A percentile compares a stretch with the other conserved stretches of the same genome.
Evolutionary conservation across 2,329 filamentous ascomycete species (phyloP).

Genomic region (Talaromyces sp.): DNA sequence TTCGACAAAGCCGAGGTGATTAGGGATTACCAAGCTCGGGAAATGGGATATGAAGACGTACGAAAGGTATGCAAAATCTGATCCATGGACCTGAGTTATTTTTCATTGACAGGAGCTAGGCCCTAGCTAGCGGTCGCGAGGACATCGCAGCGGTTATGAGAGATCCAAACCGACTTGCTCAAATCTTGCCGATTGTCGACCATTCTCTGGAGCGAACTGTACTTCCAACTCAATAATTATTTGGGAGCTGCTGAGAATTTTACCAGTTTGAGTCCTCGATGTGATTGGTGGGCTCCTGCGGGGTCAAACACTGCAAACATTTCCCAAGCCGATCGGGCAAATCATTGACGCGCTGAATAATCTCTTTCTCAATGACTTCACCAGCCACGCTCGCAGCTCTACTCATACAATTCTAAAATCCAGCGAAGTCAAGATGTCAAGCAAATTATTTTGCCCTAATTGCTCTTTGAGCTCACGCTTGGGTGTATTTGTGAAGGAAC

Average conservation of each 20-base stretch:
- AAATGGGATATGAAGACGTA: constrained; percentile 75
- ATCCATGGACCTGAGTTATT: neutral
- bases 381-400: neutral
- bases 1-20: constrained; percentile 77
- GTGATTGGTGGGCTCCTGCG: constrained; percentile 7
- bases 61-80: constrained; percentile 58
- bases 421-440: constrained; percentile 14
- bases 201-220: constrained; percentile 60
- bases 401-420: neutral
- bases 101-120: constrained; percentile 31
- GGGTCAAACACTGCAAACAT: constrained; percentile 36
- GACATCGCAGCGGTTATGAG: constrained; percentile 74
- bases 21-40: constrained; percentile 85
- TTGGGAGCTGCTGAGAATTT: neutral
- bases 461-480: constrained; percentile 14
- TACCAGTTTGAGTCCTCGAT: neutral
- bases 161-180: constrained; percentile 73
- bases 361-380: constrained; percentile 16
- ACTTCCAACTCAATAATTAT: constrained; percentile 23
- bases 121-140: constrained; percentile 60
- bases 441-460: constrained; percentile 17
- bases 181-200: constrained; percentile 69
- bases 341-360: constrained; percentile 16
- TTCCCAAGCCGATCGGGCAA: constrained; percentile 9
- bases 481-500: constrained; percentile 13